Conservation (phyloP, 192 early-diverging fungal genomes). For the Rhizophagus sp. region DNA sequence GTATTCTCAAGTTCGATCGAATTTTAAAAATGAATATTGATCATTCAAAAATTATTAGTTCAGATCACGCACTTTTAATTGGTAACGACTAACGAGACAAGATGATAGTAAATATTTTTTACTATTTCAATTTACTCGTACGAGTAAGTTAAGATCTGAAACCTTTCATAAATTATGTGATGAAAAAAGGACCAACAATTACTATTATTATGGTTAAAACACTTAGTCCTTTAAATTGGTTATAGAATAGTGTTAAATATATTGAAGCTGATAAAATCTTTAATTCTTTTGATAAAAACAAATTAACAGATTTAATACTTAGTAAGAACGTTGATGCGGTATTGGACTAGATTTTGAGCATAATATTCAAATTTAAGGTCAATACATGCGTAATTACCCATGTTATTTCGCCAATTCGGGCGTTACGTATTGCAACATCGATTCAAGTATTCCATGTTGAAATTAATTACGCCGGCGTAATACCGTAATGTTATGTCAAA, state of each 20-base stretch:
- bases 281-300: not conserved
- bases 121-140: not conserved
- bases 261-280: not conserved
- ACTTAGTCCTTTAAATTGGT: constrained; percentile 31
- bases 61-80: not conserved
- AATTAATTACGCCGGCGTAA: too few species aligned
- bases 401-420: too few species aligned
- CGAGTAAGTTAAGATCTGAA: not conserved
- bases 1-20: not conserved
- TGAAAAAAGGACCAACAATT: constrained; percentile 30
- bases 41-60: not conserved
- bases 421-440: too few species aligned
- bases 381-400: not conserved
- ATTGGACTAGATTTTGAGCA: not conserved
- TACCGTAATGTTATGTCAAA: too few species aligned
- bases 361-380: not conserved
- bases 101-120: not conserved
- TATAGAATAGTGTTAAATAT: not conserved
- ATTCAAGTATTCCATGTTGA: too few species aligned
- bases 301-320: not conserved
- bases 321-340: not conserved
- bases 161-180: constrained; percentile 27
- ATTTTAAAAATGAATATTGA: not conserved
- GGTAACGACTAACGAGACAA: not conserved
- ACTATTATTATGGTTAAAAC: constrained; percentile 24